Evolutionary conservation across 192 early-diverging fungal species (phyloP).

Genomic region (Coemansia sp.): DNA sequence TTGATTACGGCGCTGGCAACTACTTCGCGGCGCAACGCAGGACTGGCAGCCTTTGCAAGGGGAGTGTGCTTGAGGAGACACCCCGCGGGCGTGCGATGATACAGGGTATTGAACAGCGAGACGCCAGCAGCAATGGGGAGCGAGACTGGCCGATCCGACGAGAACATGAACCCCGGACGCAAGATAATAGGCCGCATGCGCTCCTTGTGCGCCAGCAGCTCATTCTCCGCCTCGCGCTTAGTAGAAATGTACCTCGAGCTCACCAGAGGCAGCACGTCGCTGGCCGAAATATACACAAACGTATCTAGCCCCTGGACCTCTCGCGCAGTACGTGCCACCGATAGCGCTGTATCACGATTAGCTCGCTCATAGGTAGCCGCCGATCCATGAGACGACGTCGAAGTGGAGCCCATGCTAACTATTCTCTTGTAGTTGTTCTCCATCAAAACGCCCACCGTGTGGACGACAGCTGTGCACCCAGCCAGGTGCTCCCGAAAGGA

Average conservation of each 20-base stretch:
- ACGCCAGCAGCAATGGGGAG: constrained; percentile 63
- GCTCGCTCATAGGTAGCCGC: constrained; percentile 62
- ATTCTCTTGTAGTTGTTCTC: constrained; percentile 69
- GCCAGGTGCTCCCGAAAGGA: constrained; percentile 59
- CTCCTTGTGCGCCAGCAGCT: constrained; percentile 52
- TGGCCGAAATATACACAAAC: constrained; percentile 73
- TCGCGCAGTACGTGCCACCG: constrained; percentile 59
- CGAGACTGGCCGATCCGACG: constrained; percentile 59
- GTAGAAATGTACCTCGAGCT: constrained; percentile 70
- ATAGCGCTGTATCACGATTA: constrained; percentile 73
- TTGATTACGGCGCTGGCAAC: constrained; percentile 46
- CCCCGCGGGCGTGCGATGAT: constrained; percentile 37
- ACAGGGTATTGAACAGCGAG: constrained; percentile 44
- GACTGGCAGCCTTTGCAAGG: constrained; percentile 44
- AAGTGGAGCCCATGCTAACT: constrained; percentile 40
- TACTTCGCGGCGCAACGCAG: constrained; percentile 39
- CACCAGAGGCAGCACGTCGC: constrained; percentile 64
- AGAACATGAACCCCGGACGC: constrained; percentile 70
- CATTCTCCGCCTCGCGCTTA: constrained; percentile 71
- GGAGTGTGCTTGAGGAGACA: constrained; percentile 37
- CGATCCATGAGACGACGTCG: constrained; percentile 13
- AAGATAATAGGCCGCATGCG: constrained; percentile 59
- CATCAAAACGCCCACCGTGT: constrained; percentile 74
- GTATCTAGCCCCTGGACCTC: constrained; percentile 52
- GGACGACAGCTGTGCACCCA: constrained; percentile 68